These are phyloP conservation scores for Aspergillus saccharolyticus DNA, from an alignment of 495 filamentous ascomycete species.

Conservation along the genomic window DNA sequence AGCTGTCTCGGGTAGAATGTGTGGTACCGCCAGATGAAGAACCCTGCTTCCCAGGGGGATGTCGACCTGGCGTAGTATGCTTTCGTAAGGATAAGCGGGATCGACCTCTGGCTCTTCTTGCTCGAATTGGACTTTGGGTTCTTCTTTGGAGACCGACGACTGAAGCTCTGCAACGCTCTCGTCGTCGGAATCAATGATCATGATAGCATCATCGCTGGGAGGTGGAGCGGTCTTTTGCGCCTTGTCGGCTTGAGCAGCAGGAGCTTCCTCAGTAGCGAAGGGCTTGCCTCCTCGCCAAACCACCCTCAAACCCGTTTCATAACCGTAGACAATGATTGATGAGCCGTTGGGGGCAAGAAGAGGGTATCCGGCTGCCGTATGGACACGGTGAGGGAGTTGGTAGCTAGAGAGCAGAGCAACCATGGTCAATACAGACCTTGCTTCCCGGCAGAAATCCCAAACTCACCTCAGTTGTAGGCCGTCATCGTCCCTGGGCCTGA, in stretches of 20 bases:
- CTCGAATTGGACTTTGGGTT: slow-evolving; percentile 47
- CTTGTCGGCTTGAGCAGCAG: slow-evolving; percentile 22
- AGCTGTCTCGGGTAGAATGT: slow-evolving; percentile 42
- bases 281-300: slow-evolving; percentile 75
- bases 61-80: slow-evolving; percentile 61
- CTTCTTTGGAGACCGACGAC: slow-evolving; percentile 26
- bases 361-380: slow-evolving; percentile 71
- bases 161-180: slow-evolving; percentile 47
- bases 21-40: slow-evolving; percentile 55
- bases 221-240: slow-evolving; percentile 19
- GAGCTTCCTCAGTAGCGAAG: slow-evolving; percentile 46
- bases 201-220: slow-evolving; percentile 53
- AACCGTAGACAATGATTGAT: slow-evolving; percentile 74
- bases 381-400: slow-evolving; percentile 65
- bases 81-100: slow-evolving; percentile 47
- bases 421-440: not conserved
- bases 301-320: slow-evolving; percentile 70
- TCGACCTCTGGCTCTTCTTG: slow-evolving; percentile 57
- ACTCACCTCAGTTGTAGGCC: slow-evolving; percentile 51
- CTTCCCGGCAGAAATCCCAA: slow-evolving; percentile 6
- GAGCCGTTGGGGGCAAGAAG: slow-evolving; percentile 76
- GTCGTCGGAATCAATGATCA: slow-evolving; percentile 78
- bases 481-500: slow-evolving; percentile 34
- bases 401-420: slow-evolving; percentile 52
- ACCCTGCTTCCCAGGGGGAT: slow-evolving; percentile 60